These are phyloP conservation scores for Friedmanniomyces endolithicus DNA, from an alignment of 495 filamentous ascomycete species.

Conservation along the genomic window DNA sequence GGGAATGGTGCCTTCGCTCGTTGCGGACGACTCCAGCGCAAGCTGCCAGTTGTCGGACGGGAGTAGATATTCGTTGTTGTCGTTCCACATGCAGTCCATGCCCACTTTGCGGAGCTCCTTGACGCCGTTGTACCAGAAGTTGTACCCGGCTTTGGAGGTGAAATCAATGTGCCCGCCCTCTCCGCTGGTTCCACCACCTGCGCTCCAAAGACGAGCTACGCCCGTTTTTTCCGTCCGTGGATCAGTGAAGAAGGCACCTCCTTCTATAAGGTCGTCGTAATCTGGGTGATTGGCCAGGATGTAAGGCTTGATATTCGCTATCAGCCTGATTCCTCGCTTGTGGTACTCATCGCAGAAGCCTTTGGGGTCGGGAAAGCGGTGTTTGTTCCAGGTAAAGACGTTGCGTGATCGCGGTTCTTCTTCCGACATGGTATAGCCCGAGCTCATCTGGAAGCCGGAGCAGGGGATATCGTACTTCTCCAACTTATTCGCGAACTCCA, in stretches of 20 bases:
- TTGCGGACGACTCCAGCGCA: conserved; percentile 33
- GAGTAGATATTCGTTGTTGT: conserved; percentile 63
- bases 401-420: conserved; percentile 52
- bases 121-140: conserved; percentile 57
- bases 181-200: conserved; percentile 52
- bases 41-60: conserved; percentile 51
- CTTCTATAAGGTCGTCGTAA: conserved; percentile 42
- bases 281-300: conserved; percentile 51
- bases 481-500: conserved; percentile 48
- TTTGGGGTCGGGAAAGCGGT: conserved; percentile 53
- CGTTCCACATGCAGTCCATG: conserved; percentile 64
- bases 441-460: conserved; percentile 59
- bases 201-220: conserved; percentile 52
- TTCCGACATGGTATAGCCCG: conserved; percentile 57
- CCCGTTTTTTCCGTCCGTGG: conserved; percentile 40
- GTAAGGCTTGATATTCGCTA: conserved; percentile 64
- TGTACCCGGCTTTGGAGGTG: conserved; percentile 48
- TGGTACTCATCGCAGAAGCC: conserved; percentile 49
- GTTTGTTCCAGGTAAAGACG: conserved; percentile 58
- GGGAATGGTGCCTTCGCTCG: conserved; percentile 3
- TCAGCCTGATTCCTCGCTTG: conserved; percentile 46
- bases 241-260: conserved; percentile 49
- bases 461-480: conserved; percentile 54
- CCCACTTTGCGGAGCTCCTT: conserved; percentile 46
- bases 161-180: conserved; percentile 62